Conservation (phyloP, 1,284 basidiomycete species). For the Apiotrichum mycotoxinovorans region DNA sequence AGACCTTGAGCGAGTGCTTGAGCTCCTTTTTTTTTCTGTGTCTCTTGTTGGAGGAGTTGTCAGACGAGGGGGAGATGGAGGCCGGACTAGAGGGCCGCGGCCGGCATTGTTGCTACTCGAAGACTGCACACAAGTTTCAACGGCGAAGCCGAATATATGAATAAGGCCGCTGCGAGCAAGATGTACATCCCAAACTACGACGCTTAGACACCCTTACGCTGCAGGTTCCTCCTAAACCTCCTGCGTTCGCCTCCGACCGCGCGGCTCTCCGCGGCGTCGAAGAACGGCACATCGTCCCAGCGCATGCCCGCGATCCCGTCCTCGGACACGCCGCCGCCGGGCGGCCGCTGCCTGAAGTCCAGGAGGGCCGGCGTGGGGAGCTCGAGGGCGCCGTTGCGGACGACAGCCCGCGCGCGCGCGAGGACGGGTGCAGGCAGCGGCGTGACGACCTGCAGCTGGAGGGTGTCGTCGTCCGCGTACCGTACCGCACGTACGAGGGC, state of each 20-base stretch:
- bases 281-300: conserved; percentile 67
- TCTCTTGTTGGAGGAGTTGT: too few species aligned
- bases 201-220: conserved; percentile 60
- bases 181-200: neutral
- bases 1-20: too few species aligned
- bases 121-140: too few species aligned
- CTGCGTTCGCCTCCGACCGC: conserved; percentile 61
- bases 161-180: too few species aligned
- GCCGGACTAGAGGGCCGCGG: too few species aligned
- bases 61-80: too few species aligned
- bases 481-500: conserved; percentile 66
- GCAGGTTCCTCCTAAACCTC: conserved; percentile 77
- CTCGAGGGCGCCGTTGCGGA: conserved; percentile 78
- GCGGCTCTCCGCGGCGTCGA: conserved; percentile 68
- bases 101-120: too few species aligned
- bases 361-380: conserved; percentile 82
- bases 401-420: conserved; percentile 54
- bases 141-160: too few species aligned
- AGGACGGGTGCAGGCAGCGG: conserved; percentile 60
- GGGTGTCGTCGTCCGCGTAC: conserved; percentile 4
- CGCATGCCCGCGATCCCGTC: conserved; percentile 55
- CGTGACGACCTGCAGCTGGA: conserved; percentile 63
- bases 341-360: conserved; percentile 57
- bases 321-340: conserved; percentile 25
- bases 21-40: too few species aligned